phyloP scores from a whole-genome alignment of 352 stramenopile species.

The Pythium plurisporium region DNA sequence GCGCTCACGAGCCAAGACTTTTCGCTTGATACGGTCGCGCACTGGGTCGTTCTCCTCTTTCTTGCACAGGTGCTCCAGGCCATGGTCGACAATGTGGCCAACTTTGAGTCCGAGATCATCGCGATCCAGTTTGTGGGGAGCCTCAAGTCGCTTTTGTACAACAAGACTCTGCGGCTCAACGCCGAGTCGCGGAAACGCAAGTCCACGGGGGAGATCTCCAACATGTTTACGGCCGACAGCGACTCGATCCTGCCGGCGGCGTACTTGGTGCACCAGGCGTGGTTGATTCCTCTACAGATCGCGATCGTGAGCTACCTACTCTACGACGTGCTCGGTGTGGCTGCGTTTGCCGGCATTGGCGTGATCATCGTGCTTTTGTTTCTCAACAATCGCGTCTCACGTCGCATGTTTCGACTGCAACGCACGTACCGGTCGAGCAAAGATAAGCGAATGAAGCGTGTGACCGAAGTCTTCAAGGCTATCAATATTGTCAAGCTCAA shows the following conservation, averaged over 20 bases:
- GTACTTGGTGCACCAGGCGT: conserved; percentile 54
- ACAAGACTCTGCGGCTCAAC: conserved; percentile 46
- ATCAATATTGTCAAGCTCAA: conserved; percentile 94
- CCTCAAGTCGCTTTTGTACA: conserved; percentile 52
- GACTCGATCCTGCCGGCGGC: conserved; percentile 36
- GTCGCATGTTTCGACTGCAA: conserved; percentile 27
- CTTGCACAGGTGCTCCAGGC: conserved; percentile 47
- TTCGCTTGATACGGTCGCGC: neutral
- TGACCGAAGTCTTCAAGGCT: conserved; percentile 40
- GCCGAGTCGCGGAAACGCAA: conserved; percentile 34
- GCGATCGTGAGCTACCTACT: conserved; percentile 42
- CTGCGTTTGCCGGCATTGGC: conserved; percentile 42
- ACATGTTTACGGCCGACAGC: conserved; percentile 59
- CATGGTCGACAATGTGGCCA: conserved; percentile 45
- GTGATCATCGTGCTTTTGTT: conserved; percentile 40
- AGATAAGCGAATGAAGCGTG: conserved; percentile 48
- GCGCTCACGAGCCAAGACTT: conserved; percentile 22
- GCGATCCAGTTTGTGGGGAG: conserved; percentile 48
- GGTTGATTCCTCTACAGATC: conserved; percentile 55
- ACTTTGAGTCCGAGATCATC: conserved; percentile 44
- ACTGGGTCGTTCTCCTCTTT: conserved; percentile 44
- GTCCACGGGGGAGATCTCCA: conserved; percentile 52
- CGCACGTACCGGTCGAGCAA: conserved; percentile 25
- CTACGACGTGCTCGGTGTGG: conserved; percentile 35
- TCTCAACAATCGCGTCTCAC: conserved; percentile 41